Percentiles rank a stretch among this genome's conserved stretches.
These are phyloP conservation scores for Mycena rebaudengoi DNA, from an alignment of 768 basidiomycete species.

Conservation along the genomic window DNA sequence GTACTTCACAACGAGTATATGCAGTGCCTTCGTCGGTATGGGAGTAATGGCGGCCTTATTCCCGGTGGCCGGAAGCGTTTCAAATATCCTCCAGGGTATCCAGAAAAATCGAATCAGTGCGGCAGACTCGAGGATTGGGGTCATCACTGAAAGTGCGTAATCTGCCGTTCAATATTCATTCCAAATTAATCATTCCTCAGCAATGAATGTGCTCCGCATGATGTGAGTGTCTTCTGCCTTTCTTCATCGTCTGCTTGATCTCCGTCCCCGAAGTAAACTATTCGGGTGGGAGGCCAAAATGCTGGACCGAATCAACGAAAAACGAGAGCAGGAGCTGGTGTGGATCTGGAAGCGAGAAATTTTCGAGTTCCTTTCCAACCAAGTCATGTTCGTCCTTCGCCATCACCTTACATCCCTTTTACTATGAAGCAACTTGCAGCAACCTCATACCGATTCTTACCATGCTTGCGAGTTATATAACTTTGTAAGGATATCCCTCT, in stretches of 20 bases:
- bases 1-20: background rate
- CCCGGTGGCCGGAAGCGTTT: conserved; percentile 52
- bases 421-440: conserved; percentile 41
- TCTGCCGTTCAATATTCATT: conserved; percentile 43
- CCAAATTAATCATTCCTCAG: conserved; percentile 22
- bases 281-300: conserved; percentile 75
- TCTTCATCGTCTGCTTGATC: no score
- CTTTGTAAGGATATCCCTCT: conserved; percentile 37
- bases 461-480: conserved; percentile 71
- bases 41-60: conserved; percentile 47
- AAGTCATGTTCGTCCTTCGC: conserved; percentile 47
- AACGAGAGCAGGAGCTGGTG: conserved; percentile 68
- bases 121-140: conserved; percentile 53
- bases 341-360: conserved; percentile 65
- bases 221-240: no score
- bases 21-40: conserved; percentile 55
- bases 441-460: conserved; percentile 68
- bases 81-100: conserved; percentile 42
- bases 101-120: conserved; percentile 23
- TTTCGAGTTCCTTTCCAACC: conserved; percentile 55
- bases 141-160: conserved; percentile 52
- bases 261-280: no score
- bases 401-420: background rate
- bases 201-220: conserved; percentile 54
- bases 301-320: conserved; percentile 58